Base-by-base conservation (phyloP, 768 basidiomycete species). In the Phlebiopsis gigantea region DNA sequence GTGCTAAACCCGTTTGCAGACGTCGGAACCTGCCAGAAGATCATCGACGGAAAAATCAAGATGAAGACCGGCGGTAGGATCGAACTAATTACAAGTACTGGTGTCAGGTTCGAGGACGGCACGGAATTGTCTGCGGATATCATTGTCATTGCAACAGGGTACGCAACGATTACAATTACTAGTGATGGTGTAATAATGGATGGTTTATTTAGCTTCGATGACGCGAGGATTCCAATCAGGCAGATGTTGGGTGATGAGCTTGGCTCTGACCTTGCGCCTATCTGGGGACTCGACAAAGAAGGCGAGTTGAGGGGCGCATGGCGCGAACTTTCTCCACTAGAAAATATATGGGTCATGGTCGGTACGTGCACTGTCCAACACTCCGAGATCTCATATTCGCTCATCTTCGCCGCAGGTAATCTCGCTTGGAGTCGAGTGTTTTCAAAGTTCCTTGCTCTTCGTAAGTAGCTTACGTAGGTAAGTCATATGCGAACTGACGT, bases 241-340 rank as follows among this genome's bases (percentile, higher is more conserved):
- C 22, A 55, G 10, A 66, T 86, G 3, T 77, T 80, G 47, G 83
- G 79, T 0, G 68, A 76, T 1, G 74, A 77, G 19, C 65, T 81
- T 12, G 74, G 71, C 0, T 61, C 71, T 42, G 72, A 74, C 65
- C 71, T 84, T 77, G 52, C 73, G 76, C 21, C 68, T 1, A 15
- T 87, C 17, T 83, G 86, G 88, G 81, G 87, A 34, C 63, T 89
- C 56, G 77, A 86, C 66, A 69, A 72, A 29, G 84, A 91, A 69
- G 84, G 85, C 2, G 85, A 88, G 65, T 61, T 83, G 21, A 71
- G 76, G n/a, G 79, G 81, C 0, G 65, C 68, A 12, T 83, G 72
- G 72, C 72, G 77, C 19, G 78, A 80, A 58, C 62, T 80, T 24
- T 84, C 28, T 4, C 17, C 83, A 25, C 63, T 79, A 17, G 71